Evolutionary conservation across 1,284 basidiomycete species (phyloP).

Genomic region (Phlebopus sp.): DNA sequence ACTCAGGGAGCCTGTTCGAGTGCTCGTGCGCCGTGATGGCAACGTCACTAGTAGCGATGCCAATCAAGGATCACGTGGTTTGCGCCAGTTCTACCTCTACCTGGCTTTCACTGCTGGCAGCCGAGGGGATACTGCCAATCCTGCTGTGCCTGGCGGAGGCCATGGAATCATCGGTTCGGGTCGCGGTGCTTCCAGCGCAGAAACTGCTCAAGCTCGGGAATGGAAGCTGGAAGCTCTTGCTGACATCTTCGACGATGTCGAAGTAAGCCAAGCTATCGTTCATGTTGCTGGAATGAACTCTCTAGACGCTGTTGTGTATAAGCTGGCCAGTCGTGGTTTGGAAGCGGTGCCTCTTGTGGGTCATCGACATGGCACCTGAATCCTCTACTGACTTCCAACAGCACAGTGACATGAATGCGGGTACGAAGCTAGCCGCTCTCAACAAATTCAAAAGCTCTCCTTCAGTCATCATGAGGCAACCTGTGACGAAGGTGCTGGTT

Average conservation of each 20-base stretch:
- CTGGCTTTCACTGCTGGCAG: constrained; percentile 86
- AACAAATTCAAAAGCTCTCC: constrained; percentile 72
- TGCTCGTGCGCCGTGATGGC: constrained; percentile 94
- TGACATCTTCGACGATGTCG: constrained; percentile 90
- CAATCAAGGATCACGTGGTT: constrained; percentile 72
- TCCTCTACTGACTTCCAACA: constrained; percentile 29
- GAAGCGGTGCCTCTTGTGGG: constrained; percentile 61
- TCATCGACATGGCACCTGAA: neutral
- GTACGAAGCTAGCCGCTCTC: constrained; percentile 74
- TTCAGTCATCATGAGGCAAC: constrained; percentile 57
- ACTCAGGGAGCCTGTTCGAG: constrained; percentile 91
- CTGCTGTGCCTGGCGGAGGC: constrained; percentile 55
- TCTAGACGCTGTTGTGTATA: constrained; percentile 85
- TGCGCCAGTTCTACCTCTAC: constrained; percentile 92
- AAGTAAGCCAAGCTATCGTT: constrained; percentile 80
- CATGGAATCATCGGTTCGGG: constrained; percentile 91
- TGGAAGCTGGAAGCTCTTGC: constrained; percentile 97
- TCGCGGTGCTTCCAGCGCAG: constrained; percentile 72
- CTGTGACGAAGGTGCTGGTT: constrained; percentile 73
- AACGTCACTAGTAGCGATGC: constrained; percentile 73
- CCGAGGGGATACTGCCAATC: constrained; percentile 55
- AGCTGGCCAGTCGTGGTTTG: constrained; percentile 79
- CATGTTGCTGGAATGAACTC: constrained; percentile 86
- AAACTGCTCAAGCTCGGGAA: constrained; percentile 87
- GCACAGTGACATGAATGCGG: constrained; percentile 86